Percentiles rank a stretch among this genome's conserved stretches.
Evolutionary conservation across 2,329 filamentous ascomycete genomes (phyloP).

Genomic region (Chalaropsis thielavioides): DNA sequence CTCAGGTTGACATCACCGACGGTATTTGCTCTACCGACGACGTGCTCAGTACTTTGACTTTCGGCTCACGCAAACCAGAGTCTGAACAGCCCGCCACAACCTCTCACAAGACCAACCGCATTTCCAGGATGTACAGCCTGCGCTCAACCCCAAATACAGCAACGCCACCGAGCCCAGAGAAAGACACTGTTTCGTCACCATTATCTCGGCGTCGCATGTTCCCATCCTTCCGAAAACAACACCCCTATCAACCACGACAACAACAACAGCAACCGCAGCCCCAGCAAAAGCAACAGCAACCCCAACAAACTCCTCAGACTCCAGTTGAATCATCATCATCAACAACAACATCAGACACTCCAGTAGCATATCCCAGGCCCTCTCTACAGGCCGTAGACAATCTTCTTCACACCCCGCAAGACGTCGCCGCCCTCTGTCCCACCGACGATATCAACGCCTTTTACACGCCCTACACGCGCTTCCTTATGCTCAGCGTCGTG

Average conservation of each 20-base stretch:
- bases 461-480: constrained; percentile 24
- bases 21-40: constrained; percentile 37
- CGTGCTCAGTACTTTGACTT: constrained; percentile 35
- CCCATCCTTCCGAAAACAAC: not conserved
- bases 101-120: not conserved
- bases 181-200: not conserved
- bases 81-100: not conserved
- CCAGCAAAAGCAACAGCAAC: not conserved
- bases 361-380: constrained; percentile 18
- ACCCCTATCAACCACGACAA: not conserved
- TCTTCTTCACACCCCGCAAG: constrained; percentile 27
- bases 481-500: constrained; percentile 24
- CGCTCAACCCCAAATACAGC: not conserved
- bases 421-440: constrained; percentile 19
- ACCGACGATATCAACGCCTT: constrained; percentile 11
- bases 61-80: constrained; percentile 17
- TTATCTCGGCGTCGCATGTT: not conserved
- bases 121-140: constrained; percentile 2
- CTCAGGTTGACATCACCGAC: constrained; percentile 43
- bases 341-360: constrained; percentile 19
- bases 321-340: constrained; percentile 17
- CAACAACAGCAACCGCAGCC: not conserved
- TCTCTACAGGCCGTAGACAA: constrained; percentile 6
- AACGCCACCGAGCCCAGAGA: not conserved
- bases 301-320: not conserved